Percentiles rank a stretch among this genome's conserved stretches.
Evolutionary conservation across 2,329 filamentous ascomycete genomes (phyloP).

Genomic region (Claviceps monticola): DNA sequence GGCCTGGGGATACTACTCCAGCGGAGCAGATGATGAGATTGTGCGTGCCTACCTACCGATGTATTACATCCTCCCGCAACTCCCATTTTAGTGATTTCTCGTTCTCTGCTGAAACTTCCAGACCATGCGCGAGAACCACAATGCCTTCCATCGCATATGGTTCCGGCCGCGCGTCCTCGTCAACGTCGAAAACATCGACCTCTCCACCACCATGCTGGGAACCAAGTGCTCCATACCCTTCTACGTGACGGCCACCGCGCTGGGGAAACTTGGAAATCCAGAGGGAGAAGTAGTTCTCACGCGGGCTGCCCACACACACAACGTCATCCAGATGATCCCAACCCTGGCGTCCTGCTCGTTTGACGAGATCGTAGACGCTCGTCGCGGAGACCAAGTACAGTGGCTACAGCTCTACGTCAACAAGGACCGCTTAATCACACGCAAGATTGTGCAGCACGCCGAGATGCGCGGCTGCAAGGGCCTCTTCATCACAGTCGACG

Average conservation of each 20-base stretch:
- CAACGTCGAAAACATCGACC: constrained; percentile 78
- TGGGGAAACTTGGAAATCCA: constrained; percentile 86
- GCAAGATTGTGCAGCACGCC: constrained; percentile 80
- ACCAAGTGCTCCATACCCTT: constrained; percentile 74
- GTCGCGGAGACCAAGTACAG: constrained; percentile 65
- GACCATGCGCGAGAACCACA: constrained; percentile 92
- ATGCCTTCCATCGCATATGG: constrained; percentile 92
- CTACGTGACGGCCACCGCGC: constrained; percentile 90
- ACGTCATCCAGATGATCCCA: constrained; percentile 96
- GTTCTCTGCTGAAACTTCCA: constrained; percentile 20
- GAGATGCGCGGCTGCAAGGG: constrained; percentile 86
- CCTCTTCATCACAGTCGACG: constrained; percentile 96
- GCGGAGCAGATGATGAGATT: constrained; percentile 50
- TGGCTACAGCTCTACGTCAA: constrained; percentile 98
- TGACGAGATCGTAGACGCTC: constrained; percentile 89
- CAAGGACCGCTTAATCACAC: constrained; percentile 83
- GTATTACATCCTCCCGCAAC: too few species aligned
- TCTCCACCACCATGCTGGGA: constrained; percentile 86
- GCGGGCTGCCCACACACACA: constrained; percentile 67
- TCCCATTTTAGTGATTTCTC: constrained; percentile 3
- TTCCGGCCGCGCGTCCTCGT: constrained; percentile 83
- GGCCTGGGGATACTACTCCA: constrained; percentile 96
- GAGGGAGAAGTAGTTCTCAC: constrained; percentile 92
- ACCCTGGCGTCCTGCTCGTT: constrained; percentile 94
- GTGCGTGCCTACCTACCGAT: constrained; percentile 12